Percentiles rank a stretch among this genome's conserved stretches.
These are phyloP conservation scores for Yamadazyma pseudoaaseri DNA, from an alignment of 1,139 yeast genomes.

Conservation along the genomic window DNA sequence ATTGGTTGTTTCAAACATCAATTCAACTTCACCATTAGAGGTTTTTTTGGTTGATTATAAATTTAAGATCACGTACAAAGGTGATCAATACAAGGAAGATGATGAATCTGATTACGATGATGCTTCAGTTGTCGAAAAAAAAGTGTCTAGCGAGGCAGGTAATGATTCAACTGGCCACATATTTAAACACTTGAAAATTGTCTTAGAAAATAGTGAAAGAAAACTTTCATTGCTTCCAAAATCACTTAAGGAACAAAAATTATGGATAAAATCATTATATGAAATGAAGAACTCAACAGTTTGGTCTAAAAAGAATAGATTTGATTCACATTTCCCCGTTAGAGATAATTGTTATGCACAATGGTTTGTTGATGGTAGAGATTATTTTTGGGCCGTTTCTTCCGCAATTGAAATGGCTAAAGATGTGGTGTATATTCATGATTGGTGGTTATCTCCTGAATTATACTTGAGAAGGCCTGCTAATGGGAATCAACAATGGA, in stretches of 20 bases:
- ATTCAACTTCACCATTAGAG: slow-evolving; percentile 85
- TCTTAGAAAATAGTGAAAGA: slow-evolving; percentile 78
- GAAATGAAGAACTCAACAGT: slow-evolving; percentile 65
- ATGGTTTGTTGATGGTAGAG: slow-evolving; percentile 97
- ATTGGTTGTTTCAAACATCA: slow-evolving; percentile 80
- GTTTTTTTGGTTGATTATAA: slow-evolving; percentile 80
- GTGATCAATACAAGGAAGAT: slow-evolving; percentile 27
- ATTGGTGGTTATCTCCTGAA: slow-evolving; percentile 99
- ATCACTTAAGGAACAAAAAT: slow-evolving; percentile 65
- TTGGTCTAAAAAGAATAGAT: slow-evolving; percentile 76
- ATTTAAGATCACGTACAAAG: slow-evolving; percentile 57
- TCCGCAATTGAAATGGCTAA: slow-evolving; percentile 91
- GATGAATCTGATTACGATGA: slow-evolving; percentile 46
- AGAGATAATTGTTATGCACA: slow-evolving; percentile 84
- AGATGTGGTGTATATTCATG: slow-evolving; percentile 92
- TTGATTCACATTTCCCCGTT: slow-evolving; percentile 90
- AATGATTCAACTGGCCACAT: slow-evolving; percentile 19
- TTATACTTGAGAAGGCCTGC: slow-evolving; percentile 90
- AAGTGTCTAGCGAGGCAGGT: slow-evolving; percentile 21
- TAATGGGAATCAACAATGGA: slow-evolving; percentile 90
- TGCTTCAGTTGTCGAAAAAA: slow-evolving; percentile 28
- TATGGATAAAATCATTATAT: slow-evolving; percentile 76
- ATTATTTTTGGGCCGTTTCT: slow-evolving; percentile 94
- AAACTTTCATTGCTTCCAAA: slow-evolving; percentile 71
- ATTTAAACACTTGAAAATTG: slow-evolving; percentile 52